Evolutionary conservation across 1,284 basidiomycete genomes (phyloP).

Genomic region (Thelephora terrestris): DNA sequence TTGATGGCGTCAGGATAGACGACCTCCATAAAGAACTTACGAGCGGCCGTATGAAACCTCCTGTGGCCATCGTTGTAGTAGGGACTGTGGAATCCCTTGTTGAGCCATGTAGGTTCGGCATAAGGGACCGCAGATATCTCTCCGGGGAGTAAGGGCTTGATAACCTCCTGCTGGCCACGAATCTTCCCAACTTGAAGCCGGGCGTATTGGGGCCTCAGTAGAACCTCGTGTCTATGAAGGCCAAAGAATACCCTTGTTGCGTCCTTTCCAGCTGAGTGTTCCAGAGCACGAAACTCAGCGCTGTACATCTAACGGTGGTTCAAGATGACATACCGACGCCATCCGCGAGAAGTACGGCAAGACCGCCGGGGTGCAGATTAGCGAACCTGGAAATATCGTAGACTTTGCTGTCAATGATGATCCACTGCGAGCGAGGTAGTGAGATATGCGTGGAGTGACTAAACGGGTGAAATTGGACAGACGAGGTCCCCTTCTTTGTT

Average conservation of each 20-base stretch:
- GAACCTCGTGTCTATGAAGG: conserved; percentile 83
- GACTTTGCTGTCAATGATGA: conserved; percentile 57
- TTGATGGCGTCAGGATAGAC: conserved; percentile 53
- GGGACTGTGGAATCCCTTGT: conserved; percentile 68
- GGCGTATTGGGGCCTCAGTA: conserved; percentile 72
- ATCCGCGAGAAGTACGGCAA: conserved; percentile 38
- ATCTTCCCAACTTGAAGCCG: conserved; percentile 78
- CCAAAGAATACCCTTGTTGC: conserved; percentile 86
- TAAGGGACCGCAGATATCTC: conserved; percentile 76
- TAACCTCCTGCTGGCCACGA: conserved; percentile 52
- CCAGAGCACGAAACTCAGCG: not conserved
- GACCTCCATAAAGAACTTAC: conserved; percentile 55
- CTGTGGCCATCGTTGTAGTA: conserved; percentile 76
- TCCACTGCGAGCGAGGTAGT: conserved; percentile 33
- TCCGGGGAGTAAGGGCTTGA: conserved; percentile 53
- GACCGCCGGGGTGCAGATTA: conserved; percentile 58
- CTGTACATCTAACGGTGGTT: not conserved
- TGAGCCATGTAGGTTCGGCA: conserved; percentile 84
- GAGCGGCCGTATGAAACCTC: conserved; percentile 53
- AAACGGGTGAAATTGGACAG: conserved; percentile 12
- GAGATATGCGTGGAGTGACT: not conserved
- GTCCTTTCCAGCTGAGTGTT: conserved; percentile 55
- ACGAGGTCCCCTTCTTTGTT: conserved; percentile 67
- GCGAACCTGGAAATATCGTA: conserved; percentile 58
- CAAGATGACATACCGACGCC: conserved; percentile 25